Evolutionary conservation across 129 eudicot species (phyloP).

Genomic region (Flaveria bidentis): DNA sequence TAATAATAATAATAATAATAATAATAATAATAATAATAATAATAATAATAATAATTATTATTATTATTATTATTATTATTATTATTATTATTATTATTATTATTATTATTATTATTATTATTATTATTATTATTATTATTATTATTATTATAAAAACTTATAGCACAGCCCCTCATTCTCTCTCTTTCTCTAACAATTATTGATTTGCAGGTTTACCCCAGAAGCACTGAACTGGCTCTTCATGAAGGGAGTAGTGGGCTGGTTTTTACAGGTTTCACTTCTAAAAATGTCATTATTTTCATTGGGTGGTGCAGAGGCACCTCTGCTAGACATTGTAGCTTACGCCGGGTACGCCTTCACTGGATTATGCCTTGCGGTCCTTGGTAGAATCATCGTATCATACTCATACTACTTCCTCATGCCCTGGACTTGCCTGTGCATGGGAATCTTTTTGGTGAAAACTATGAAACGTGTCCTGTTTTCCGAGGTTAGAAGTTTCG

Average conservation of each 20-base stretch:
- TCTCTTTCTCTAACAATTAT: neutral
- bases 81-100: too few species aligned
- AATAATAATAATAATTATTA: too few species aligned
- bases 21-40: neutral
- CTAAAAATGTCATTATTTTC: slow-evolving; percentile 56
- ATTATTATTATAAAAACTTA: too few species aligned
- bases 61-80: too few species aligned
- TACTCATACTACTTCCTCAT: slow-evolving; percentile 56
- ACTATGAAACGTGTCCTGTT: slow-evolving; percentile 51
- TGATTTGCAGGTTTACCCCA: slow-evolving; percentile 54
- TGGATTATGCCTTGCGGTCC: slow-evolving; percentile 53
- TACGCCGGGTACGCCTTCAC: slow-evolving; percentile 65
- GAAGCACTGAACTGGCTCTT: slow-evolving; percentile 65
- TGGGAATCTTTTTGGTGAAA: slow-evolving; percentile 60
- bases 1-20: neutral
- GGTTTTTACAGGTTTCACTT: slow-evolving; percentile 57
- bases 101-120: too few species aligned
- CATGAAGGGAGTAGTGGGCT: slow-evolving; percentile 63
- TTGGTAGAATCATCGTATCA: slow-evolving; percentile 45
- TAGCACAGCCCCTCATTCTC: neutral
- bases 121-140: too few species aligned
- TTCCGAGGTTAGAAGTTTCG: slow-evolving; percentile 53
- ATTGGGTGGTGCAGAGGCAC: slow-evolving; percentile 68
- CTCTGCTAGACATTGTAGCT: slow-evolving; percentile 69
- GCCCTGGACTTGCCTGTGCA: slow-evolving; percentile 55